Evolutionary conservation across 1,139 yeast genomes (phyloP), one percentile per base, ranked within the genome.

Genomic region (Wickerhamiella infanticola): DNA sequence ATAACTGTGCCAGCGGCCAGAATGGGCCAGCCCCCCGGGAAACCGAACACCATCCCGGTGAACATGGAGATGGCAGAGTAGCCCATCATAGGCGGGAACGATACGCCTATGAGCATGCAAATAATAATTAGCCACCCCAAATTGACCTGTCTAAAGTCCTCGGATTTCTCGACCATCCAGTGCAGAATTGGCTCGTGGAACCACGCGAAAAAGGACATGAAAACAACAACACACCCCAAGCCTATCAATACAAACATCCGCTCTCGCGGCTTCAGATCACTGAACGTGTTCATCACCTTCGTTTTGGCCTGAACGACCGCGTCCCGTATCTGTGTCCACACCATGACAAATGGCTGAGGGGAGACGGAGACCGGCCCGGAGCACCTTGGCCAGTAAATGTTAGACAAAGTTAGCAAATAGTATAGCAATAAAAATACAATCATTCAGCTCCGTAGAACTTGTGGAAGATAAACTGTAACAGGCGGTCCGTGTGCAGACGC

Each of bases 51-150:
- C 75, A 85, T 78, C 1, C 97, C 98, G 7, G 79, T 68, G 11
- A 83, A 62, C 48, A 83, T 70, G 23, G 81, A 72, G 37, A 83
- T 64, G 9, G 81, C 72, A 3, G 90, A 72, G 63, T 80, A 88
- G 2, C 98, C 98, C 43, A 86, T 63, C 53, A 88, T 54, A 1
- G 97, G 98, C 3, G 98, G 98, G 67, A 90, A 86, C 0, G 79
- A 70, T 2, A 79, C 77, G 3, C 65, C 13, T 48, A 73, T 64
- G 3, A 79, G 58, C 24, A 73, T 53, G 4, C 63, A 27, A 51
- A 79, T 73, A 50, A 88, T 63, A 1, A 82, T 58, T 2, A 74
- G 52, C 36, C 72, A 67, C 0, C 93, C 90, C 48, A 63, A 44
- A n/a, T 33, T 44, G 24, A 53, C 45, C 24, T 33, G 37, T 25